phyloP scores from a whole-genome alignment of 1,284 basidiomycete genomes.

The Omphalotus olearius region DNA sequence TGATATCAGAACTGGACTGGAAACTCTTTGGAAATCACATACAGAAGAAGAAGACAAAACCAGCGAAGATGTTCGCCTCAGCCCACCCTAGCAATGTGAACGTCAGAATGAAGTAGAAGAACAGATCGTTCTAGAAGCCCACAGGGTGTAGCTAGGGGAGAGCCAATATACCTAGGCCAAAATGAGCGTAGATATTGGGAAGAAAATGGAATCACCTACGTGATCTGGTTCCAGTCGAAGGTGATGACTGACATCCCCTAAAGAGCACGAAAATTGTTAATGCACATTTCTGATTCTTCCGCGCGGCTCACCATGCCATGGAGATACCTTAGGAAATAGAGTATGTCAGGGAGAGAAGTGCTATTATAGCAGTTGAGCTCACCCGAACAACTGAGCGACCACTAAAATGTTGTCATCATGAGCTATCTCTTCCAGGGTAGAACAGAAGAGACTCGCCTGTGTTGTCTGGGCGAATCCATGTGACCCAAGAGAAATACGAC shows the following conservation, averaged over 20 bases:
- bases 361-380: no score
- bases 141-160: conserved; percentile 49
- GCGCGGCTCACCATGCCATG: conserved; percentile 47
- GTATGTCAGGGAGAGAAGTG: no score
- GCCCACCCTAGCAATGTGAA: conserved; percentile 42
- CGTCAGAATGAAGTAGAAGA: background rate
- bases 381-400: conserved; percentile 38
- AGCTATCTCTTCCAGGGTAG: no score
- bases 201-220: conserved; percentile 31
- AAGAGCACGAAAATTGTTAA: conserved; percentile 7
- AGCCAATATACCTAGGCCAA: conserved; percentile 38
- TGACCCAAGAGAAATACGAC: conserved; percentile 60
- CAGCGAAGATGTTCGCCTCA: conserved; percentile 71
- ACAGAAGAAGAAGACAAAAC: conserved; percentile 73
- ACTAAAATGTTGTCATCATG: conserved; percentile 16
- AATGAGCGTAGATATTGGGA: no score
- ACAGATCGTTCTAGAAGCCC: background rate
- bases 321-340: conserved; percentile 24
- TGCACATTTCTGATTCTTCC: no score
- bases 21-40: conserved; percentile 13
- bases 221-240: conserved; percentile 53
- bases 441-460: conserved; percentile 7
- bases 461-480: conserved; percentile 37
- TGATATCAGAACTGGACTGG: background rate
- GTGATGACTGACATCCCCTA: conserved; percentile 38